Percentiles rank a stretch among this genome's conserved stretches.
Conservation (phyloP, 352 stramenopile species). For the Achlya hypogyna region DNA sequence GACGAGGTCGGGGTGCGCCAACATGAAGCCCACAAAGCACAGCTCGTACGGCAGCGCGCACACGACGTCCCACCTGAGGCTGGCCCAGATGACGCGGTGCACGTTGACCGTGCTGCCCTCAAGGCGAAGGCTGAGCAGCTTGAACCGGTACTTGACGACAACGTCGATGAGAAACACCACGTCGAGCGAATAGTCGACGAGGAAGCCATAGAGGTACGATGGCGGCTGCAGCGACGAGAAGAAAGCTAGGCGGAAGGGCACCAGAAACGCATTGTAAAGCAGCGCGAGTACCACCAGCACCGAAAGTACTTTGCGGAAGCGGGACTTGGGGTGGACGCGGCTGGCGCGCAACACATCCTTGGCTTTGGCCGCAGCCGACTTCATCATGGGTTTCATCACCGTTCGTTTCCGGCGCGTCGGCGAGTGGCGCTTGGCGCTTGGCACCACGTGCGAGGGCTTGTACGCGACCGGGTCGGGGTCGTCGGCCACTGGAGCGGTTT, state of each 20-base stretch:
- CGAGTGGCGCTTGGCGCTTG: not conserved
- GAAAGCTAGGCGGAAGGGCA: constrained; percentile 37
- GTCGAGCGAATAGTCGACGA: constrained; percentile 35
- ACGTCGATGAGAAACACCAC: constrained; percentile 32
- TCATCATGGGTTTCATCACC: not conserved
- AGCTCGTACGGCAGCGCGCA: constrained; percentile 15
- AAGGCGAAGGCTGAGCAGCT: not conserved
- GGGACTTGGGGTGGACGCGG: constrained; percentile 23
- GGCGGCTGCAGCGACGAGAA: constrained; percentile 12
- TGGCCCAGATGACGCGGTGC: not conserved
- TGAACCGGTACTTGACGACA: constrained; percentile 23
- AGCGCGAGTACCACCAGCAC: constrained; percentile 29
- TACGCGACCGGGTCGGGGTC: not conserved
- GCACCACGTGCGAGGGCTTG: not conserved
- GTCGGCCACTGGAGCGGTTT: not conserved
- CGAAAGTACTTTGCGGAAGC: constrained; percentile 26
- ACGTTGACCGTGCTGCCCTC: not conserved
- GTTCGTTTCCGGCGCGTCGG: not conserved
- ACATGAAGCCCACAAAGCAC: not conserved
- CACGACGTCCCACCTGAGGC: constrained; percentile 17
- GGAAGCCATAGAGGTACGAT: constrained; percentile 20
- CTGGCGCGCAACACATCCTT: not conserved
- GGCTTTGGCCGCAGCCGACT: constrained; percentile 1
- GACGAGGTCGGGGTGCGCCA: not conserved
- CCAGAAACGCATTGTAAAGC: constrained; percentile 38